Conservation (phyloP, 768 basidiomycete genomes). For the Termitomyces bulborhizus region DNA sequence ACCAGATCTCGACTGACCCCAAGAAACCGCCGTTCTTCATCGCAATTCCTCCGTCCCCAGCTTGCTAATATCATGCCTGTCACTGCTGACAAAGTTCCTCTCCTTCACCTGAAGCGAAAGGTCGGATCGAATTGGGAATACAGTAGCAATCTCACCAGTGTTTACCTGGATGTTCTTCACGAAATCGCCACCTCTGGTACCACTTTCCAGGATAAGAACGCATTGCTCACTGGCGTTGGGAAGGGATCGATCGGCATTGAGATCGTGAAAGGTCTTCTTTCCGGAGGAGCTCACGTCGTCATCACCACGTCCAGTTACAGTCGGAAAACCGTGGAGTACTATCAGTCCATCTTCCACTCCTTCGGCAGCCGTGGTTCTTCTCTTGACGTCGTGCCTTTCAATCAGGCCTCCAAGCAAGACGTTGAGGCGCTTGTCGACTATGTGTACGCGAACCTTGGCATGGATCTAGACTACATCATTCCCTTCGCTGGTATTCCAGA, state of each 20-base stretch:
- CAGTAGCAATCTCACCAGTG: constrained; percentile 91
- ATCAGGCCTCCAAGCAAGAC: constrained; percentile 98
- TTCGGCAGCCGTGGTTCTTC: constrained; percentile 95
- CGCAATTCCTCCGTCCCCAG: constrained; percentile 94
- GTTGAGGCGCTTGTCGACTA: constrained; percentile 98
- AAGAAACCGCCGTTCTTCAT: constrained; percentile 85
- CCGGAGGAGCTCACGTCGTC: constrained; percentile 94
- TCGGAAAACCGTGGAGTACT: constrained; percentile 94
- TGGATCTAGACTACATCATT: constrained; percentile 97
- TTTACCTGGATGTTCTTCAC: constrained; percentile 93
- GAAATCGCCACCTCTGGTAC: constrained; percentile 99
- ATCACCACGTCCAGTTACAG: constrained; percentile 98
- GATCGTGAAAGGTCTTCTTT: constrained; percentile 92
- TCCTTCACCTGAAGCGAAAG: constrained; percentile 95
- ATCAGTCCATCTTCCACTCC: constrained; percentile 96
- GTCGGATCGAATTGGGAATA: constrained; percentile 95
- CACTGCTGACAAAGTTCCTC: constrained; percentile 81
- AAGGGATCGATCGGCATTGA: constrained; percentile 98
- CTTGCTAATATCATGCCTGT: constrained; percentile 69
- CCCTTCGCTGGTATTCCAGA: constrained; percentile 99
- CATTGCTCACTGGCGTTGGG: constrained; percentile 94
- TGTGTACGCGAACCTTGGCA: constrained; percentile 90
- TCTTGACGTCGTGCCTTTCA: constrained; percentile 97
- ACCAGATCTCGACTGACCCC: constrained; percentile 44
- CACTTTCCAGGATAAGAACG: constrained; percentile 99